Evolutionary conservation across 164 flowering plant genomes (phyloP).

Genomic region (Litsea cubeba): DNA sequence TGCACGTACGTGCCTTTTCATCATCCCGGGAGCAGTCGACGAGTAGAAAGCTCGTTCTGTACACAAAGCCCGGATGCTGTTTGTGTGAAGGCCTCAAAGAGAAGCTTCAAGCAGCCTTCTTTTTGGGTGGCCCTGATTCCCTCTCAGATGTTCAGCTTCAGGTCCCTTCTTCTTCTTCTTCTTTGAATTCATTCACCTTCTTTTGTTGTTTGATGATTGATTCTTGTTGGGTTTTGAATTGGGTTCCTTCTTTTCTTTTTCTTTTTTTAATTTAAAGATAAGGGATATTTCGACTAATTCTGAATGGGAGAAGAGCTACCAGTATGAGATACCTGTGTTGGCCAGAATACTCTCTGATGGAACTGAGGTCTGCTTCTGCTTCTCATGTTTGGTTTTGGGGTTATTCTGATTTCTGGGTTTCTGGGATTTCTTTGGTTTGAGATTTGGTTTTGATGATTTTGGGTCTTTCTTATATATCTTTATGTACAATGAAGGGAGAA

Average conservation of each 20-base stretch:
- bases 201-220: neutral
- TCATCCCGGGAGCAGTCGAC: slow-evolving; percentile 37
- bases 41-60: slow-evolving; percentile 61
- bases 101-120: slow-evolving; percentile 74
- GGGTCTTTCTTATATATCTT: too few species aligned
- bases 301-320: slow-evolving; percentile 83
- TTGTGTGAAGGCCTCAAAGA: slow-evolving; percentile 98
- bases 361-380: slow-evolving; percentile 52
- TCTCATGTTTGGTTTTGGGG: neutral
- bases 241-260: slow-evolving; percentile 10
- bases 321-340: slow-evolving; percentile 93
- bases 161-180: slow-evolving; percentile 26
- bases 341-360: slow-evolving; percentile 79
- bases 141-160: slow-evolving; percentile 66
- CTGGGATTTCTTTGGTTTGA: neutral
- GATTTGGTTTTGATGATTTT: neutral
- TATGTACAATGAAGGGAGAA: too few species aligned
- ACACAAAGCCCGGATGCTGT: slow-evolving; percentile 94
- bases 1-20: neutral
- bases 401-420: neutral
- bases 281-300: slow-evolving; percentile 82
- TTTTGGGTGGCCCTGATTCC: slow-evolving; percentile 54
- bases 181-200: neutral
- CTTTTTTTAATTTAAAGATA: slow-evolving; percentile 28
- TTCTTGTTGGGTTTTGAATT: neutral